Evolutionary conservation across 2,329 filamentous ascomycete genomes (phyloP).

Genomic region (Verticillium longisporum): DNA sequence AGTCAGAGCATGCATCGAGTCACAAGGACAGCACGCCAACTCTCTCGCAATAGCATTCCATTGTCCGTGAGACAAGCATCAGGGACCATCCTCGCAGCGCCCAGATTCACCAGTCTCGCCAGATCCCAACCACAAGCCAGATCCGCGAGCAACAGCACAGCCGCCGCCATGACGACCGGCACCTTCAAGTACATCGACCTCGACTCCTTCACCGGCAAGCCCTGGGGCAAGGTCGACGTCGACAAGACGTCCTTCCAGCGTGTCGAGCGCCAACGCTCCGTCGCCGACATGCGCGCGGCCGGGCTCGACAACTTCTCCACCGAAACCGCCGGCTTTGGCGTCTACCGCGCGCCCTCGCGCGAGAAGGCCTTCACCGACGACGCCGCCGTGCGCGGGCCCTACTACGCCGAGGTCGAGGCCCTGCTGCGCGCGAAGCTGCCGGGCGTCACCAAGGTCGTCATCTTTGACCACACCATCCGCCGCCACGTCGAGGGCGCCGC

Average conservation of each 20-base stretch:
- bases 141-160: not conserved
- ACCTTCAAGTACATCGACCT: conserved; percentile 56
- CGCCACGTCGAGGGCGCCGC: conserved; percentile 44
- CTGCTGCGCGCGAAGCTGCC: conserved; percentile 48
- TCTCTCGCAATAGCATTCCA: not conserved
- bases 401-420: conserved; percentile 56
- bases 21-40: not conserved
- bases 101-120: too few species aligned
- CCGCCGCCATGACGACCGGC: conserved; percentile 46
- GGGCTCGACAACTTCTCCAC: conserved; percentile 42
- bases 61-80: too few species aligned
- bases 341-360: conserved; percentile 42
- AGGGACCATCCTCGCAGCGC: too few species aligned
- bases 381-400: conserved; percentile 41
- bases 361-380: conserved; percentile 53
- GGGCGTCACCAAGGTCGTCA: conserved; percentile 53
- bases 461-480: conserved; percentile 69
- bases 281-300: conserved; percentile 45
- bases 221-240: conserved; percentile 60
- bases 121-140: not conserved
- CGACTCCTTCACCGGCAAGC: conserved; percentile 32
- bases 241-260: conserved; percentile 45
- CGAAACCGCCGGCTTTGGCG: conserved; percentile 52
- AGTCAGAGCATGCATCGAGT: not conserved
- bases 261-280: conserved; percentile 34